Base-by-base conservation (phyloP, 306 rosid species). In the Rosa multiflora region DNA sequence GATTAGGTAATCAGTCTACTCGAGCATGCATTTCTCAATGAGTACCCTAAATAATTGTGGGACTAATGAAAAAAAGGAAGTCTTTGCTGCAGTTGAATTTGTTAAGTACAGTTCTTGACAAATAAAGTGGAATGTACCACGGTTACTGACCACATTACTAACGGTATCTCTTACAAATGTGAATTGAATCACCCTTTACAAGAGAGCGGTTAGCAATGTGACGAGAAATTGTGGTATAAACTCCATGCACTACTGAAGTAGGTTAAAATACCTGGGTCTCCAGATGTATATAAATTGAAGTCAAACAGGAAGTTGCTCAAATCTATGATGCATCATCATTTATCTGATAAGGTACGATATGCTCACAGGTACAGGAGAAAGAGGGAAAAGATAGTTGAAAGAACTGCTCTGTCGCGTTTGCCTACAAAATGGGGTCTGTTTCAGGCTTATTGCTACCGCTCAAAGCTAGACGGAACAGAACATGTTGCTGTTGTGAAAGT, bases 371-470 rank as follows among this genome's bases (percentile, higher is more conserved):
- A 92, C 43, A 88, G 93, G 49, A 90, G 96, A 87, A 94, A 94
- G 78, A 79, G 96, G 76, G 98, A 94, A 78, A 89, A 85, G n/a
- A 21, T 94, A 78, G 90, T 94, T 17, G 94, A 92, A 86, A 89
- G 96, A 87, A 87, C 82, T 2, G 88, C 81, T 5, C 77, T 88
- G 58, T 89, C 96, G 0, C 88, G 93, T 62, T 46, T 94, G 37
- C 94, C 97, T 49, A 94, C 92, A 0, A 92, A 90, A 83, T 92
- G 98, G 98, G 97, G 98, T 63, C 70, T 75, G 40, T 94, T 92
- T 84, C 83, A 88, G 76, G 90, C 97, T 66, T 88, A 92, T 61
- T 87, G 98, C 84, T 94, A 94, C 40, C 52, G 75, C 58, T 94
- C 98, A 59, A 90, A 88, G 85, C 75, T 92, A 69, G 96, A 90